Evolutionary conservation across 78 protist genomes (phyloP).

Genomic region (Dictyostelium capitatum): DNA sequence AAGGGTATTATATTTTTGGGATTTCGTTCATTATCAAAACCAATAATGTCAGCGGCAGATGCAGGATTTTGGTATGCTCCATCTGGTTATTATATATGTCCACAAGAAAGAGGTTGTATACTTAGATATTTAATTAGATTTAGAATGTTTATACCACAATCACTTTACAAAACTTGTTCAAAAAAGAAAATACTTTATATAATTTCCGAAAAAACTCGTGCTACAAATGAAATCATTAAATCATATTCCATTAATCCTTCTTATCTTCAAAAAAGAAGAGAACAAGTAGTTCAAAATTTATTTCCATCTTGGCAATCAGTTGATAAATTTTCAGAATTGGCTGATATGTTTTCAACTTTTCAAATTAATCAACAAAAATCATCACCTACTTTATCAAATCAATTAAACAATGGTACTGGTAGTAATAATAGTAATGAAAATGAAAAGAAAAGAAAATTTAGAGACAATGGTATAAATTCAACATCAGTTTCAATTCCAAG

Average conservation of each 20-base stretch:
- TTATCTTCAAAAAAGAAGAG: neutral
- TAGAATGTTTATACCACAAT: neutral
- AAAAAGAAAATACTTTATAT: neutral
- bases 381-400: neutral
- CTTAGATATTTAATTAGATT: constrained; percentile 1
- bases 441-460: constrained; percentile 32
- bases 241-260: neutral
- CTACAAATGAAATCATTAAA: neutral
- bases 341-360: neutral
- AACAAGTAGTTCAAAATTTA: neutral
- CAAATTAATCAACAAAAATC: neutral
- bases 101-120: constrained; percentile 42
- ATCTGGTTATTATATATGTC: constrained; percentile 33
- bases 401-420: neutral
- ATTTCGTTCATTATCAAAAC: constrained; percentile 1
- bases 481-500: neutral
- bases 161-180: neutral
- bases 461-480: constrained; percentile 1
- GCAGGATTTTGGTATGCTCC: constrained; percentile 39
- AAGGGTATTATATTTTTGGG: constrained; percentile 42
- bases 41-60: neutral
- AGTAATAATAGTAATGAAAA: neutral
- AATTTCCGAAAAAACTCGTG: neutral
- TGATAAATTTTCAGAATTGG: neutral
- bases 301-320: neutral